These are phyloP conservation scores for Aspergillus viridinutans DNA, from an alignment of 2,329 filamentous ascomycete species.

Conservation along the genomic window DNA sequence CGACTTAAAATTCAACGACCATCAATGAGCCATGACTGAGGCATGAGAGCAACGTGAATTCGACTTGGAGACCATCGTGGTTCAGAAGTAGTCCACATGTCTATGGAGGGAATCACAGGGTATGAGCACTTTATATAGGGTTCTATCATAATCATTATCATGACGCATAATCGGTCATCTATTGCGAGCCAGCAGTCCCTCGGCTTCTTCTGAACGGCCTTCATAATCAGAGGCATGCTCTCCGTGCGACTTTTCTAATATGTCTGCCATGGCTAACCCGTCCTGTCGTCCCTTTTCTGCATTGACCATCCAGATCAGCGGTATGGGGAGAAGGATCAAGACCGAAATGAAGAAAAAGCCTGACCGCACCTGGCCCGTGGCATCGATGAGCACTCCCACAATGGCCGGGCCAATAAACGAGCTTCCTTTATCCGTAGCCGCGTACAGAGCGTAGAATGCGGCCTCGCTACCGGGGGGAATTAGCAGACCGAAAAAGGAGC, in stretches of 20 bases:
- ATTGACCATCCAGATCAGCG: slow-evolving; percentile 70
- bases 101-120: background rate
- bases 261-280: slow-evolving; percentile 30
- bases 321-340: slow-evolving; percentile 75
- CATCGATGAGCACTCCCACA: slow-evolving; percentile 82
- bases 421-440: slow-evolving; percentile 90
- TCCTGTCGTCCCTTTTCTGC: slow-evolving; percentile 34
- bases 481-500: slow-evolving; percentile 79
- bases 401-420: slow-evolving; percentile 87
- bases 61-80: background rate
- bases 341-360: slow-evolving; percentile 86
- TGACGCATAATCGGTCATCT: slow-evolving; percentile 1
- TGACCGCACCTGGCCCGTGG: slow-evolving; percentile 66
- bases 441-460: slow-evolving; percentile 89
- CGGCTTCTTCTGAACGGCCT: slow-evolving; percentile 23
- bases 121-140: background rate
- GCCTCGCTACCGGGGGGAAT: slow-evolving; percentile 88
- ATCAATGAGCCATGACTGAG: background rate
- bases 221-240: slow-evolving; percentile 5
- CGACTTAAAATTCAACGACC: background rate
- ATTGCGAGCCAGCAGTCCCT: slow-evolving; percentile 22
- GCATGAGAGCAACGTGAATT: background rate
- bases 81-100: background rate
- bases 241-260: slow-evolving; percentile 15
- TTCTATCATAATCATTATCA: slow-evolving; percentile 3